Percentiles rank a stretch among this genome's conserved stretches.
phyloP scores from a whole-genome alignment of 2,329 filamentous ascomycete species.

The Daldinia eschscholtzii region DNA sequence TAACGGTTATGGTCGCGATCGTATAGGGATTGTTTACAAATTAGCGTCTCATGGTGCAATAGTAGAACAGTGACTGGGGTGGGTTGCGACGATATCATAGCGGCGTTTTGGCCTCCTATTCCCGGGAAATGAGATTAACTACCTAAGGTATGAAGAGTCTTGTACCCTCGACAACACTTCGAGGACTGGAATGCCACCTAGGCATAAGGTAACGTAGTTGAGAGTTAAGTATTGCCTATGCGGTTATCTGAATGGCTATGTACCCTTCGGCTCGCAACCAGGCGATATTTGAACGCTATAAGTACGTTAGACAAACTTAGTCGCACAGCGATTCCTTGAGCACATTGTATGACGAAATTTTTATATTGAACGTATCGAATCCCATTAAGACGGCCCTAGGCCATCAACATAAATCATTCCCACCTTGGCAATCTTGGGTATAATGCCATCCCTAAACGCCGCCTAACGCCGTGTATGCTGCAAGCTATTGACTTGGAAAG shows the following conservation, averaged over 20 bases:
- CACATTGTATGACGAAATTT: background rate
- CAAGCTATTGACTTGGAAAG: background rate
- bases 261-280: background rate
- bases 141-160: background rate
- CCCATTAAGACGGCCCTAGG: background rate
- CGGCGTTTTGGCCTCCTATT: background rate
- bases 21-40: background rate
- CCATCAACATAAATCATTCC: conserved; percentile 20
- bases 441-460: conserved; percentile 48
- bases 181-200: background rate
- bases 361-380: conserved; percentile 7
- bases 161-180: background rate
- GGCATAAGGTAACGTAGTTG: background rate
- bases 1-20: background rate
- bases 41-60: background rate
- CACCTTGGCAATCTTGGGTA: conserved; percentile 44
- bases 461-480: conserved; percentile 34
- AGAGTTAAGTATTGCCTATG: background rate
- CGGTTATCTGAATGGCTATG: too few relatives aligned
- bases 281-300: background rate
- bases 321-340: background rate
- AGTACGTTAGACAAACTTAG: background rate
- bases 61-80: background rate
- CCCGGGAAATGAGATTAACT: background rate
- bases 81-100: background rate